Evolutionary conservation across 2,329 filamentous ascomycete species (phyloP).

Genomic region (Cladophialophora yegresii): DNA sequence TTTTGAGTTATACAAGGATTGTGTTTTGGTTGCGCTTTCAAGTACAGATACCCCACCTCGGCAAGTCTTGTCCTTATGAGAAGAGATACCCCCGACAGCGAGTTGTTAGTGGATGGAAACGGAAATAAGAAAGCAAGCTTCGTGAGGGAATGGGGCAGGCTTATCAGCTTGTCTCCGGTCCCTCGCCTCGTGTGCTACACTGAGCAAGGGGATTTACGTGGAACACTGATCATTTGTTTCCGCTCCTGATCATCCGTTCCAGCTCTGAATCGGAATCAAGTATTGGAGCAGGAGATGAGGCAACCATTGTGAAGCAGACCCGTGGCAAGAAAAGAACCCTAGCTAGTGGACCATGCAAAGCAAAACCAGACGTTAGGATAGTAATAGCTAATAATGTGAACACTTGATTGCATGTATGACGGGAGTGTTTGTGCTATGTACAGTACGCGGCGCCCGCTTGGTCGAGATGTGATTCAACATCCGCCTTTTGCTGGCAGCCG

Average conservation of each 20-base stretch:
- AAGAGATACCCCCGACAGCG: constrained; percentile 33
- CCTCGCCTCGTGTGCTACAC: constrained; percentile 9
- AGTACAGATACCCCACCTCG: constrained; percentile 35
- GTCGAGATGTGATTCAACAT: background rate
- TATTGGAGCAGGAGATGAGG: constrained; percentile 1
- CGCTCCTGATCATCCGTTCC: constrained; percentile 8
- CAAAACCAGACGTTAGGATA: constrained; percentile 23
- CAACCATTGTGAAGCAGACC: constrained; percentile 13
- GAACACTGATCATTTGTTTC: constrained; percentile 9
- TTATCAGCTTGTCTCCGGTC: constrained; percentile 24
- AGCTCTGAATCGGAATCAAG: background rate
- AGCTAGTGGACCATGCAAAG: constrained; percentile 21
- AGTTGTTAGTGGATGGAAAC: constrained; percentile 27
- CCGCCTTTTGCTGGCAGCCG: too few species aligned
- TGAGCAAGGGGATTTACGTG: constrained; percentile 14
- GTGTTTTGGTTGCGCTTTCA: constrained; percentile 24
- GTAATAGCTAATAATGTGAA: constrained; percentile 33
- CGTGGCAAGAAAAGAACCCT: constrained; percentile 11
- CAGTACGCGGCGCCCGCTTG: background rate
- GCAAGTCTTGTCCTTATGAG: constrained; percentile 35
- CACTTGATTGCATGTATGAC: background rate
- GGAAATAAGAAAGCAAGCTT: constrained; percentile 15
- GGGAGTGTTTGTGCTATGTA: background rate
- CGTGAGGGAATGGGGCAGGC: constrained; percentile 9
- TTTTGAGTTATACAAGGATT: constrained; percentile 24